Evolutionary conservation across 768 basidiomycete species (phyloP).

Genomic region (Royoungia palumana): DNA sequence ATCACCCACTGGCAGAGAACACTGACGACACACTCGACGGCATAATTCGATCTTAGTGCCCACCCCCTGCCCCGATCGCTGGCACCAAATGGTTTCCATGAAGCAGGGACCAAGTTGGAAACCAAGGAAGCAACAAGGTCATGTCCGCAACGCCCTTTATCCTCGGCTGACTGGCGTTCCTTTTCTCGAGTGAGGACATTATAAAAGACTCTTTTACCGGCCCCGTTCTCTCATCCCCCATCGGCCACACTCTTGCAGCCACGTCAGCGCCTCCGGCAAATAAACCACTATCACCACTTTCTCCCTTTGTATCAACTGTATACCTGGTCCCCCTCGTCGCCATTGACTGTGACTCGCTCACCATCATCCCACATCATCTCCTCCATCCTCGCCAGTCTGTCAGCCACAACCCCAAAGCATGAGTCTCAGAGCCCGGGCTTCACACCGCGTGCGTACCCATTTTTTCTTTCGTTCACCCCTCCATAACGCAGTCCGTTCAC

Average conservation of each 20-base stretch:
- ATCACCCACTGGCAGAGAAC: too few species aligned
- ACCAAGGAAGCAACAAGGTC: not conserved
- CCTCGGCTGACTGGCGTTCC: not conserved
- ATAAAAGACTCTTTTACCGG: conserved; percentile 1
- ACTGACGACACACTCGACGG: too few species aligned
- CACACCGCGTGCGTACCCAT: conserved; percentile 11
- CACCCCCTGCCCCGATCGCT: conserved; percentile 18
- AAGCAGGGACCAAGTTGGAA: not conserved
- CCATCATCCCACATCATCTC: not conserved
- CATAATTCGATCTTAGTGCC: too few species aligned
- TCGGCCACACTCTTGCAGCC: conserved; percentile 2
- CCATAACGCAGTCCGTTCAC: not conserved
- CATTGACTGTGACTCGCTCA: not conserved
- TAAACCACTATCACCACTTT: not conserved
- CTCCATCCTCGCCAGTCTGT: not conserved
- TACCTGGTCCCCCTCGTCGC: not conserved
- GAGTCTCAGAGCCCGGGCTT: conserved; percentile 2
- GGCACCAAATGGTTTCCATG: not conserved
- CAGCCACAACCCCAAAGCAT: conserved; percentile 4
- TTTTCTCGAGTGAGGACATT: conserved; percentile 9
- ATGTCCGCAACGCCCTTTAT: conserved; percentile 6
- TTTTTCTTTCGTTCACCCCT: not conserved
- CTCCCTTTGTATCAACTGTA: not conserved
- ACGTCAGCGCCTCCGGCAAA: not conserved
- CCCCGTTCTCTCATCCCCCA: not conserved